phyloP scores from a whole-genome alignment of 495 filamentous ascomycete genomes.

The Penicillium cataractarum region DNA sequence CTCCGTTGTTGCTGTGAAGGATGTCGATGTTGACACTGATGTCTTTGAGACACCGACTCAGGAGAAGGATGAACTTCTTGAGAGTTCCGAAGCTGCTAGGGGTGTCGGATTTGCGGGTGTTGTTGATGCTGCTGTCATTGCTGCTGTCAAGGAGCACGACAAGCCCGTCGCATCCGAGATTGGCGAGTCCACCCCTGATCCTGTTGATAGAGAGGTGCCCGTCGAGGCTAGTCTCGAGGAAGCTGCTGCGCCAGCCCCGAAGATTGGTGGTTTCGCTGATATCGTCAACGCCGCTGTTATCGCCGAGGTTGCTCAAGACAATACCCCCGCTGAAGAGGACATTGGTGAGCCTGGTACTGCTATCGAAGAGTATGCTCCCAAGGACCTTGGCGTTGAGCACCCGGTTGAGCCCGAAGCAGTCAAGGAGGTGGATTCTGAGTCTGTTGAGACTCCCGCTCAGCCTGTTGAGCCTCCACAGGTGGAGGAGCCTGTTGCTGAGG shows the following conservation, averaged over 20 bases:
- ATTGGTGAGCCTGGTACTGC: slow-evolving; percentile 23
- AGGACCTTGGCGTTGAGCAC: not conserved
- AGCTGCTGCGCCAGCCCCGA: not conserved
- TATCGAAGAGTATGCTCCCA: slow-evolving; percentile 18
- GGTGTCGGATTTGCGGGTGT: slow-evolving; percentile 29
- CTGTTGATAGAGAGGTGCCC: not conserved
- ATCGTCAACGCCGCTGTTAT: slow-evolving; percentile 37
- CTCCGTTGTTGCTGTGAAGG: slow-evolving; percentile 35
- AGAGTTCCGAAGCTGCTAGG: not conserved
- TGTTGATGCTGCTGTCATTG: slow-evolving; percentile 36
- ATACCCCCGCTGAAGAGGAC: slow-evolving; percentile 3
- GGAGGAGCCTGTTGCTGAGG: slow-evolving; percentile 24
- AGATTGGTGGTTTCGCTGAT: slow-evolving; percentile 23
- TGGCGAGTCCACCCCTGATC: not conserved
- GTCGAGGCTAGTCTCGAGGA: not conserved
- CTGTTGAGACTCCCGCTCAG: not conserved
- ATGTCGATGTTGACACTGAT: slow-evolving; percentile 10
- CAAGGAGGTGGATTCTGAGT: slow-evolving; percentile 18
- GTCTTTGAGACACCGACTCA: slow-evolving; percentile 26
- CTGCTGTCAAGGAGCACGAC: slow-evolving; percentile 20
- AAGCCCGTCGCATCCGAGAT: slow-evolving; percentile 1
- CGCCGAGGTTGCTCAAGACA: slow-evolving; percentile 4
- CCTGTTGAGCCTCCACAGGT: slow-evolving; percentile 8
- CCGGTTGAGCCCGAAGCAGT: slow-evolving; percentile 6
- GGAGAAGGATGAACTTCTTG: slow-evolving; percentile 10